phyloP scores from a whole-genome alignment of 495 filamentous ascomycete genomes.

The Pseudomonodictys pantanalensis region DNA sequence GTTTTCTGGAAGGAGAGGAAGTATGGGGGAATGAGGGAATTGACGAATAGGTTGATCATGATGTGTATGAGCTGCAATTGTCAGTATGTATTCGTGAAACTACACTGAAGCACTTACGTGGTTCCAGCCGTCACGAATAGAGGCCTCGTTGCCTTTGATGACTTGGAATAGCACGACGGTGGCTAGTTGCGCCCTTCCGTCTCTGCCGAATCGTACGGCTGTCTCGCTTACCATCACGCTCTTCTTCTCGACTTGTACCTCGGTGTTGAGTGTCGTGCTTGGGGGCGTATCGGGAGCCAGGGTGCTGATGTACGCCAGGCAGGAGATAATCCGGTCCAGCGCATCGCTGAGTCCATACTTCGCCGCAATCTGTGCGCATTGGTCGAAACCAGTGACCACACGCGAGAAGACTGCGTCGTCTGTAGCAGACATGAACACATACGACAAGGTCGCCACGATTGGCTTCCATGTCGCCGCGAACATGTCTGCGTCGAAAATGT shows the following conservation, averaged over 20 bases:
- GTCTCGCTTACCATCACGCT: conserved; percentile 99
- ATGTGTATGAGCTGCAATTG: conserved; percentile 70
- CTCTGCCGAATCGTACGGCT: conserved; percentile 92
- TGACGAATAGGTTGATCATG: conserved; percentile 93
- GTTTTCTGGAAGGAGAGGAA: conserved; percentile 67
- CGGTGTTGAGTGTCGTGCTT: conserved; percentile 88
- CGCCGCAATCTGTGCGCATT: conserved; percentile 90
- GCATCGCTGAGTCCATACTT: conserved; percentile 80
- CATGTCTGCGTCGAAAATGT: conserved; percentile 95
- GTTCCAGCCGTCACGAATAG: conserved; percentile 77
- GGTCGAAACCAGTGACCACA: conserved; percentile 90
- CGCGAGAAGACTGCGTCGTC: conserved; percentile 96
- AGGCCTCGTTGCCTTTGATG: conserved; percentile 73
- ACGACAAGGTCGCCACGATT: conserved; percentile 89
- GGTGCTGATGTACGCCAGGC: conserved; percentile 84
- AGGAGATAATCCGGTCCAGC: conserved; percentile 86
- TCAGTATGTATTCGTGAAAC: conserved; percentile 28
- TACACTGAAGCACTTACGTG: conserved; percentile 55
- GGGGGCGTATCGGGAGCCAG: conserved; percentile 70
- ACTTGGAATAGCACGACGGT: conserved; percentile 92
- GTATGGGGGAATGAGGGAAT: conserved; percentile 85
- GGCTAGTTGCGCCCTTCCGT: conserved; percentile 89
- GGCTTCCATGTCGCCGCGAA: conserved; percentile 95
- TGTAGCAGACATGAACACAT: conserved; percentile 97
- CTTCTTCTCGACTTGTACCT: conserved; percentile 86